These are phyloP conservation scores for Wallacemonas sp. DNA, from an alignment of 208 protist species.

Conservation along the genomic window DNA sequence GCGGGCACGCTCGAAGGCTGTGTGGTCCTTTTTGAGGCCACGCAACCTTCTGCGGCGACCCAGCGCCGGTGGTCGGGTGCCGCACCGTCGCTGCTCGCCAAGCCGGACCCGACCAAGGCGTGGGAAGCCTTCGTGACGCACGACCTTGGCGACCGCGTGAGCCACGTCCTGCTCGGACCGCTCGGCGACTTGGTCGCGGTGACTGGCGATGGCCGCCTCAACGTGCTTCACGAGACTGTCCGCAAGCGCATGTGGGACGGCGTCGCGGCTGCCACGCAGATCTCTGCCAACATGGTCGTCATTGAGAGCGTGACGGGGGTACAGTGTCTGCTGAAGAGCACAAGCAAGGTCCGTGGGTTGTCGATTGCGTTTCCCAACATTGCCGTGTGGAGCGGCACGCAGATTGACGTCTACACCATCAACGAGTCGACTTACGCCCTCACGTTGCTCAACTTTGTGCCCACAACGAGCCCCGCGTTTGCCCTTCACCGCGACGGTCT, in stretches of 20 bases:
- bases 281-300: constrained; percentile 82
- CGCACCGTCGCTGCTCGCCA: neutral
- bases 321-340: constrained; percentile 80
- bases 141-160: constrained; percentile 57
- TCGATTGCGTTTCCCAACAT: constrained; percentile 85
- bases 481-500: constrained; percentile 83
- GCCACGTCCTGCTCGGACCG: constrained; percentile 57
- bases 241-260: constrained; percentile 84
- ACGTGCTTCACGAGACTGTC: constrained; percentile 86
- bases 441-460: constrained; percentile 68
- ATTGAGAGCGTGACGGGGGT: constrained; percentile 83
- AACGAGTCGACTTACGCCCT: constrained; percentile 79
- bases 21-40: constrained; percentile 55
- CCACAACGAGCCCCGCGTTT: constrained; percentile 70
- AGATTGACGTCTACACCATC: constrained; percentile 89
- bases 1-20: constrained; percentile 70
- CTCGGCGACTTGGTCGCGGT: constrained; percentile 60
- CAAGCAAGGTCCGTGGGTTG: constrained; percentile 70
- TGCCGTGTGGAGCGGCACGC: constrained; percentile 82
- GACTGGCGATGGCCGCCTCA: constrained; percentile 46
- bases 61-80: neutral
- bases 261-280: constrained; percentile 81
- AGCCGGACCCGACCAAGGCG: constrained; percentile 25
- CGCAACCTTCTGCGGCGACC: neutral
- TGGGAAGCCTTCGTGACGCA: constrained; percentile 80